These are phyloP conservation scores for Elsinoe australis DNA, from an alignment of 2,329 filamentous ascomycete genomes.

Conservation along the genomic window DNA sequence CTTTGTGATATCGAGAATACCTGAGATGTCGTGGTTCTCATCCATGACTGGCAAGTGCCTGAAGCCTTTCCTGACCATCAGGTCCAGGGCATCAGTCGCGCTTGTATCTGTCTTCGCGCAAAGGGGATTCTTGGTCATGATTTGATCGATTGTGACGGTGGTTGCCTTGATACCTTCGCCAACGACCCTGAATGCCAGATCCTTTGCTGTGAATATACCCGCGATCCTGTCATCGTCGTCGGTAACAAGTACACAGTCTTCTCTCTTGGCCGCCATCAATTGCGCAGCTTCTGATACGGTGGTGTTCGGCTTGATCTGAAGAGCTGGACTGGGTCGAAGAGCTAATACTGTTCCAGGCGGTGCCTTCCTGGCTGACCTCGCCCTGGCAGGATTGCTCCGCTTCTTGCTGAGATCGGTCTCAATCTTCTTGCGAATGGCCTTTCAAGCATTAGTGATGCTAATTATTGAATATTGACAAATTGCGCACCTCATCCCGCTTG, in stretches of 20 bases:
- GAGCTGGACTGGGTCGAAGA: slow-evolving; percentile 85
- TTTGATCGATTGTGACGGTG: slow-evolving; percentile 88
- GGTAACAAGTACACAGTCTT: slow-evolving; percentile 95
- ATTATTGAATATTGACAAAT: neutral
- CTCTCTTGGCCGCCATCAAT: slow-evolving; percentile 96
- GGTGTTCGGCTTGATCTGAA: slow-evolving; percentile 93
- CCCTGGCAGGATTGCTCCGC: slow-evolving; percentile 69
- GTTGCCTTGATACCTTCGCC: slow-evolving; percentile 82
- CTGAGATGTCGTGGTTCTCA: slow-evolving; percentile 98
- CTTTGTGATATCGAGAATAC: slow-evolving; percentile 96
- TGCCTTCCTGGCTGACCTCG: slow-evolving; percentile 82
- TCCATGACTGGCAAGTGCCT: slow-evolving; percentile 98
- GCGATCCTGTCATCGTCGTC: slow-evolving; percentile 97
- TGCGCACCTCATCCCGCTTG: slow-evolving; percentile 88
- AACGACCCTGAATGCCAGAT: slow-evolving; percentile 93
- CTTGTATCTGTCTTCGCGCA: slow-evolving; percentile 97
- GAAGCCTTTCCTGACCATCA: slow-evolving; percentile 98
- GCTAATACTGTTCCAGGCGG: slow-evolving; percentile 93
- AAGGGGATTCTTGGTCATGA: slow-evolving; percentile 99
- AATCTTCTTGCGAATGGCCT: slow-evolving; percentile 96
- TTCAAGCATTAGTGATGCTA: slow-evolving; percentile 18
- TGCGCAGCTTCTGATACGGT: slow-evolving; percentile 95
- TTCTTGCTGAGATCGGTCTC: slow-evolving; percentile 98
- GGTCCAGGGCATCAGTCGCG: slow-evolving; percentile 89
- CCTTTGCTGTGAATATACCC: slow-evolving; percentile 98